Evolutionary conservation across 106 monocot genomes (phyloP), one percentile per base, ranked within the genome.

Genomic region (Acorus gramineus): DNA sequence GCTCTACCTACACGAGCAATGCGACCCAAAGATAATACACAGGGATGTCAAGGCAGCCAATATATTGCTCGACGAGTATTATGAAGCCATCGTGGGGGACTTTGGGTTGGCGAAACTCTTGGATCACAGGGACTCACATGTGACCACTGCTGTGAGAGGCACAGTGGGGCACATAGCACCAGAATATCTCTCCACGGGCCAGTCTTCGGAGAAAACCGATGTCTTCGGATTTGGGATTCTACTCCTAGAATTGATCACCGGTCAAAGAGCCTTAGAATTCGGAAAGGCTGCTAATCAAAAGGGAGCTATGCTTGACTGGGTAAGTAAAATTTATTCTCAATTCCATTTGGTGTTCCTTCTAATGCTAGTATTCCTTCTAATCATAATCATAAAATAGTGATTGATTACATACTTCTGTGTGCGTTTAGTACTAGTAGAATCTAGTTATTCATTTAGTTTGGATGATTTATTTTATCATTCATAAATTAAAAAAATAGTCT

Each of bases 211-310:
- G 58, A 73, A 73, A 50, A 73, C 73, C 2, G 73, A 73, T 46
- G 73, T 73, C 42, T 80, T 80, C 42, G 80, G 80, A 3, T 75
- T 80, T 53, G 80, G 80, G 12, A 71, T 80, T 48, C 80, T 80
- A 9, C 71, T 80, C 8, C 80, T 80, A 5, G 80, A 80, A 45
- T 57, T 80, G 59, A 76, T 80, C 7, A 80, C 75, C 9, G 80
- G 80, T 5, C 75, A 52, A n/a, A 68, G 67, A 44, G 74, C 74
- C 8, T 8, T 80, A 4, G 80, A 80, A 71, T 80, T 75, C 11
- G 74, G 74, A 11, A 80, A 80, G 67, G 71, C 58, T 46, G 52
- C 67, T 58, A 80, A 80, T n/a, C 79, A 80, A 56, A 80, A 75
- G 53, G 79, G 79, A 14, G 65, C 73, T 8, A 73, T 73, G 49